Evolutionary conservation across 2,329 filamentous ascomycete species (phyloP), one percentile per base, ranked within the genome.

Genomic region (Alternaria burnsii): DNA sequence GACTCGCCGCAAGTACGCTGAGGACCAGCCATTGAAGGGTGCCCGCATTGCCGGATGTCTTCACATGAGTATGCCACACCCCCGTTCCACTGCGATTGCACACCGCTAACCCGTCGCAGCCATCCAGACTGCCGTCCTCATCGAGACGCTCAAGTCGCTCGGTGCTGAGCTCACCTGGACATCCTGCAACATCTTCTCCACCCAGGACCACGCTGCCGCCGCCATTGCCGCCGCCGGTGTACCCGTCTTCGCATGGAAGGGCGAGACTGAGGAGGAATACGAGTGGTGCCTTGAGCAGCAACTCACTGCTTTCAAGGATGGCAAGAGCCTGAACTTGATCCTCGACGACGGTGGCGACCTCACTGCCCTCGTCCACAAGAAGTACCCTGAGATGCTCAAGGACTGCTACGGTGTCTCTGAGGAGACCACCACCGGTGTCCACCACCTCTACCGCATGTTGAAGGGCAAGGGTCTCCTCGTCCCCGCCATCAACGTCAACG

Each of bases 201-300:
- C 94, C 75, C 94, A 97, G 84, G 95, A 98, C 85, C 94, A 98
- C 85, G 95, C 95, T 76, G 95, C 95, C 56, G 94, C 95, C 71
- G 95, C 95, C 81, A 97, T 99, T 84, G 95, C 95, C 73, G 95
- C 94, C 59, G 86, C 89, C 55, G 95, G 94, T 81, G 91, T 96
- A 70, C 94, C 94, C 76, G 94, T 99, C 76, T 91, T 91, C 78
- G 88, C 88, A 75, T 91, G 88, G 88, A 91, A 91, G 83, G 88
- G 94, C 78, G 95, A 99, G 92, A 97, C 94, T 74, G 95, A 99
- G 85, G 95, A 98, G 86, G 95, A 98, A 87, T 99, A 98, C 89
- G 88, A 97, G 83, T 98, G 95, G 95, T 99, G 95, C 84, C 86
- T 98, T 78, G 94, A 98, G 88, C 95, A 99, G 88, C 95, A 98